phyloP scores from a whole-genome alignment of 1,284 basidiomycete genomes.

The Ganoderma meredithae region DNA sequence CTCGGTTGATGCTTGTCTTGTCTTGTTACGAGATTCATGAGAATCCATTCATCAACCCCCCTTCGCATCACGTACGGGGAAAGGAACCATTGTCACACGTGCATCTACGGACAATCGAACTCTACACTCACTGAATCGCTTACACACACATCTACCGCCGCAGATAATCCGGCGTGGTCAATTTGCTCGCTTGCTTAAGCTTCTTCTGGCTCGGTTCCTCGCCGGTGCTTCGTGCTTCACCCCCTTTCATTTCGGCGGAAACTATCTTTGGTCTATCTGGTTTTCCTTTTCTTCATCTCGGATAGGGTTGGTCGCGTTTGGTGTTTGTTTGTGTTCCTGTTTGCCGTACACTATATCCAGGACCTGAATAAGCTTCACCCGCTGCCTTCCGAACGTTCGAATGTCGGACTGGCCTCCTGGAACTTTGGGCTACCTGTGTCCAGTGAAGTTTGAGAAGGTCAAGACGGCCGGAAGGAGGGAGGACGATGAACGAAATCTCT shows the following conservation, averaged over 20 bases:
- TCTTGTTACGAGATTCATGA: background rate
- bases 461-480: background rate
- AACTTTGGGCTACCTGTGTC: too few relatives aligned
- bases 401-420: background rate
- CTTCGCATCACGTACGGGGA: background rate
- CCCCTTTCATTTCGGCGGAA: background rate
- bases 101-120: constrained; percentile 3
- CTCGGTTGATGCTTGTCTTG: background rate
- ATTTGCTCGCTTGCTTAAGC: background rate
- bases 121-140: background rate
- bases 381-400: background rate
- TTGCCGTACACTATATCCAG: background rate
- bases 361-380: background rate
- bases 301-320: background rate
- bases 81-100: background rate
- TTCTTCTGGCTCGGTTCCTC: background rate
- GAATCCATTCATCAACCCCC: background rate
- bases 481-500: background rate
- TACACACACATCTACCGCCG: background rate
- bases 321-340: background rate
- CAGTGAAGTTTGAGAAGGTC: too few relatives aligned
- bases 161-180: background rate
- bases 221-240: background rate
- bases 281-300: background rate
- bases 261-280: background rate